phyloP scores from a whole-genome alignment of 768 basidiomycete genomes.

The Tremella mesenterica region DNA sequence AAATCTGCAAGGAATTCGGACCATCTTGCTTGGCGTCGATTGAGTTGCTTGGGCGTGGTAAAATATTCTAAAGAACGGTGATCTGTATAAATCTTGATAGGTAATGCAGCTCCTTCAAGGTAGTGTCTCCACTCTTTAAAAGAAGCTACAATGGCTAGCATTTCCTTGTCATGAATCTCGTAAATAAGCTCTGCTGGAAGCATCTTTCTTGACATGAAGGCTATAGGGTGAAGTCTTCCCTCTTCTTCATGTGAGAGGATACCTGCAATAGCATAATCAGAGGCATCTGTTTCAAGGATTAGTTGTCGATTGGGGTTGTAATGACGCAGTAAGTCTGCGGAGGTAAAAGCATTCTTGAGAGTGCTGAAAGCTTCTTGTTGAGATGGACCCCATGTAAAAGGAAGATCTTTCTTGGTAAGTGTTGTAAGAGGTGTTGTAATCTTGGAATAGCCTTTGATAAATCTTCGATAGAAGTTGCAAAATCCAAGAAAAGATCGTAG shows the following conservation, averaged over 20 bases:
- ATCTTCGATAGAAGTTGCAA: constrained; percentile 20
- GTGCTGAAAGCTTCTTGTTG: neutral
- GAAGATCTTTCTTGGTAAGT: constrained; percentile 10
- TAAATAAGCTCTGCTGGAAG: constrained; percentile 48
- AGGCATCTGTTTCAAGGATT: constrained; percentile 30
- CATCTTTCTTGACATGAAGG: constrained; percentile 13
- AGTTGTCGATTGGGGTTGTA: constrained; percentile 7
- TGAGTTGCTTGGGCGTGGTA: constrained; percentile 41
- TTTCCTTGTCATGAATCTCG: constrained; percentile 51
- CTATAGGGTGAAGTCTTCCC: constrained; percentile 12
- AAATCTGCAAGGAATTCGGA: constrained; percentile 13
- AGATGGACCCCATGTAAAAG: neutral
- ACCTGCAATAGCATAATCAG: constrained; percentile 39
- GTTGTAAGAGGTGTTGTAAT: constrained; percentile 5
- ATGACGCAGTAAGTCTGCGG: neutral
- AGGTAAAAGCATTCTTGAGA: neutral
- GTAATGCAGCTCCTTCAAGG: neutral
- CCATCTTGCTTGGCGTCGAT: constrained; percentile 49
- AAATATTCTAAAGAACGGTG: constrained; percentile 11
- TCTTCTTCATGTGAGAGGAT: constrained; percentile 10
- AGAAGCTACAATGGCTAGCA: constrained; percentile 45
- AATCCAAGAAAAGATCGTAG: constrained; percentile 22
- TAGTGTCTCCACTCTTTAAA: constrained; percentile 4
- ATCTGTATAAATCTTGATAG: constrained; percentile 9
- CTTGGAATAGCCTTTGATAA: constrained; percentile 19